phyloP scores from a whole-genome alignment of 805 yeast species.

The Saturnispora silvae region DNA sequence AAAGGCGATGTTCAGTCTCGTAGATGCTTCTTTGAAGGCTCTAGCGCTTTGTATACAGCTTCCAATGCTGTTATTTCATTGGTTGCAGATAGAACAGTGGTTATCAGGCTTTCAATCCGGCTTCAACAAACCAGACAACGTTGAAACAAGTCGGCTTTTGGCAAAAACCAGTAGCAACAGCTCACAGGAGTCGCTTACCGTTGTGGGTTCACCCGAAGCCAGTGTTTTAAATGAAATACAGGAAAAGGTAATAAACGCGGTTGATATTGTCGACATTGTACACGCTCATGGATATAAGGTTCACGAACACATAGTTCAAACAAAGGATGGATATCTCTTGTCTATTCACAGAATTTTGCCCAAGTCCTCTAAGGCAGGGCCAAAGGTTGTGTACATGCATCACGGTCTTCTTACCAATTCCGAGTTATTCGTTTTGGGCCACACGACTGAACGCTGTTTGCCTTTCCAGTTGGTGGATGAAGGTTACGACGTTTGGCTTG shows the following conservation, averaged over 20 bases:
- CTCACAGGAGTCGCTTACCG: not conserved
- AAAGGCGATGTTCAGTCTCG: no score
- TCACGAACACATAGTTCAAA: constrained; percentile 69
- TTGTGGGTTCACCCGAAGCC: not conserved
- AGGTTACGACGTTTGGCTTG: constrained; percentile 93
- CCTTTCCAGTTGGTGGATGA: constrained; percentile 67
- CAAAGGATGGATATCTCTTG: constrained; percentile 70
- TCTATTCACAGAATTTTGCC: constrained; percentile 58
- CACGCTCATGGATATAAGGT: constrained; percentile 47
- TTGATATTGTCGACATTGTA: constrained; percentile 26
- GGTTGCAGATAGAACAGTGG: constrained; percentile 15
- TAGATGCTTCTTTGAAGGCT: no score
- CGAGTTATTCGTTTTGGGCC: constrained; percentile 47
- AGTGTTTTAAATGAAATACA: constrained; percentile 5
- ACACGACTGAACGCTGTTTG: constrained; percentile 35
- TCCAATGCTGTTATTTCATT: constrained; percentile 17
- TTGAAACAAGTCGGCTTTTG: constrained; percentile 1
- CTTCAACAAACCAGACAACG: constrained; percentile 18
- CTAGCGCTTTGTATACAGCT: no score
- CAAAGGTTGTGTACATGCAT: constrained; percentile 61
- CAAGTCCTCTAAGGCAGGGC: constrained; percentile 1
- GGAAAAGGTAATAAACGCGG: constrained; percentile 17
- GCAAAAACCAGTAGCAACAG: not conserved
- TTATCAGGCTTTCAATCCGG: constrained; percentile 11
- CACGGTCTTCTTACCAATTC: constrained; percentile 85